Evolutionary conservation across 202 grass and related monocot species (phyloP), one percentile per base, ranked within the genome.

Genomic region (Schoenoplectus triqueter): DNA sequence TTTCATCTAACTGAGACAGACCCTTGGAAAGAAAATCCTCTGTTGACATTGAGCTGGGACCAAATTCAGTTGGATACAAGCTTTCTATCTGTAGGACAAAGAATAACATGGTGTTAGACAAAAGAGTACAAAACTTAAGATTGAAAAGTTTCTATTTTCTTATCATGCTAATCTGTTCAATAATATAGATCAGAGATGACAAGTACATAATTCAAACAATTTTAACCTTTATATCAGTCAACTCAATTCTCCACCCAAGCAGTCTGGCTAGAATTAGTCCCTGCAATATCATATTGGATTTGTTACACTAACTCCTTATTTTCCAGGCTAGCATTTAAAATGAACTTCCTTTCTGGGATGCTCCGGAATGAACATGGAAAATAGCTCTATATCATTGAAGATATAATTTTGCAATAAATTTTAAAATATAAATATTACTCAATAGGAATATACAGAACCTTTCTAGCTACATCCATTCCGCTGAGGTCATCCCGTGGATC

Each of bases 401-500:
- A n/a, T 59, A 42, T 57, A 60, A 78, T 60, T 31, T 31, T 78
- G 73, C 80, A 76, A 31, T 21, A 87, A 60, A 86, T 6, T 31
- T 45, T 60, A 76, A 81, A 39, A 69, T 72, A 85, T 39, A 63
- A 72, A 10, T 13, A 78, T 68, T 85, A 59, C 5, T 50, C 40
- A 82, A 67, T 82, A 54, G 15, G 52, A 54, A 87, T 52, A 18
- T 64, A 70, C 39, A 85, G 63, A 67, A 98, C 95, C 92, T 98
- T 98, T 87, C 92, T 93, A 82, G 92, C 95, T 67, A 95, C 91
- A 77, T 98, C 95, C 92, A 93, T 93, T 64, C 95, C 91, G 84
- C 92, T 85, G 20, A 95, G 92, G 87, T 95, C 95, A 89, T 98
- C 92, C 70, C 95, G 90, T 82, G 92, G 95, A 95, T 98, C 95